Evolutionary conservation across 2,329 filamentous ascomycete species (phyloP), one percentile per base, ranked within the genome.

Genomic region (Claviceps lovelessii): DNA sequence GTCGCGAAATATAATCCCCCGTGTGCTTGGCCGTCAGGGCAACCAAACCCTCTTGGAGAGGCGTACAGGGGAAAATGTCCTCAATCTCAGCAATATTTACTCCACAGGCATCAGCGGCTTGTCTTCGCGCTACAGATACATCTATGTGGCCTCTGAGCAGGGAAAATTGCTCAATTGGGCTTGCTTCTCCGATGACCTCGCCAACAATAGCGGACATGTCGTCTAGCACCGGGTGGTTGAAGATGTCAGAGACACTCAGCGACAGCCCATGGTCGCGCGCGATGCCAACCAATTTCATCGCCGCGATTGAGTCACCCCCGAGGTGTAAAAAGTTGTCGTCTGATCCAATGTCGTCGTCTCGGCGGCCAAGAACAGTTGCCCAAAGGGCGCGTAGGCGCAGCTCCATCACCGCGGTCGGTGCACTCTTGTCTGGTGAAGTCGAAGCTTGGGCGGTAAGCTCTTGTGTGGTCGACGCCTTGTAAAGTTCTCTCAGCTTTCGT

Each of bases 291-390:
- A 57, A 70, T 49, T 68, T 71, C 71, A 77, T 78, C 1, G 74
- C 73, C 2, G 65, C 54, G 3, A 76, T 66, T 0, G 74, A 76
- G 57, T 76, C 73, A 29, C 74, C 74, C 9, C 74, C 74, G 0
- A 75, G 62, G 1, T 65, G 66, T 63, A 76, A 74, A 61, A 77
- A 76, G 60, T 71, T 74, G 57, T 74, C 69, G 8, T 73, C 65
- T 3, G 64, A 55, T 7, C 68, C 66, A 28, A 76, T 70, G 4
- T 51, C 49, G 3, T 56, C 45, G 9, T 51, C 28, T 15, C 45
- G 39, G 2, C 58, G 13, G 9, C 51, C 50, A n/a, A 62, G 56
- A 3, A 61, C n/a, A 9, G 45, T 39, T 3, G 51, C 52, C 58
- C 59, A 60, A 2, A 55, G 53, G 5, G 6, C 41, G 28, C 23